A percentile compares a stretch with the other conserved stretches of the same genome.
These are phyloP conservation scores for Dendryphion nanum DNA, from an alignment of 2,329 filamentous ascomycete genomes.

Conservation along the genomic window DNA sequence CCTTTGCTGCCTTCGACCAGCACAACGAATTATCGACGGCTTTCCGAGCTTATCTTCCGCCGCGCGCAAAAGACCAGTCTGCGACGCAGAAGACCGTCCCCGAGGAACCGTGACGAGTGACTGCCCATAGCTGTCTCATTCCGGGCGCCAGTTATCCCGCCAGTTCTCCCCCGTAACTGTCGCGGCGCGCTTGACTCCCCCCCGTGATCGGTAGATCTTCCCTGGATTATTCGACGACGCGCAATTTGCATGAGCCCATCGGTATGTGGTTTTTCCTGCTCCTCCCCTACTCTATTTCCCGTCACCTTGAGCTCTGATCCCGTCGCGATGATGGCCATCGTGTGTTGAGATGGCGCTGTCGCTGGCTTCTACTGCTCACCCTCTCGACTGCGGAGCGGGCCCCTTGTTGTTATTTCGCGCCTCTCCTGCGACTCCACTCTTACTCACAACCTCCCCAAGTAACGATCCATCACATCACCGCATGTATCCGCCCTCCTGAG, in stretches of 20 bases:
- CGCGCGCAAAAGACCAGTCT: constrained; percentile 1
- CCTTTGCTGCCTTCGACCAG: constrained; percentile 6
- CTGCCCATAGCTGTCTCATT: constrained; percentile 16
- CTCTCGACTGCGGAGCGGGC: constrained; percentile 3
- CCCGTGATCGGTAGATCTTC: constrained; percentile 35
- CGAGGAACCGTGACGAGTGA: constrained; percentile 21
- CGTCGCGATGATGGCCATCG: constrained; percentile 11
- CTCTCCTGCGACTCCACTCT: constrained; percentile 9
- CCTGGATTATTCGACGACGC: constrained; percentile 37
- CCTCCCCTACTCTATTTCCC: constrained; percentile 3
- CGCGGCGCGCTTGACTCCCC: constrained; percentile 15
- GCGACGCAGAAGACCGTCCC: constrained; percentile 25
- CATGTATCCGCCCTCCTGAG: constrained; percentile 25
- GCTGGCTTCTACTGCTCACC: constrained; percentile 5
- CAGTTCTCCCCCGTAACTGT: constrained; percentile 15
- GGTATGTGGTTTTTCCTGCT: constrained; percentile 30
- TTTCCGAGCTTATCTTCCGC: constrained; percentile 39
- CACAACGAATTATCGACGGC: constrained; percentile 22
- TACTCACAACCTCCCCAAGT: constrained; percentile 7
- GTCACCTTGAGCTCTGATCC: constrained; percentile 5
- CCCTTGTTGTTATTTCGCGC: constrained; percentile 23
- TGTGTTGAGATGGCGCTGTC: constrained; percentile 12
- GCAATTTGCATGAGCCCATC: constrained; percentile 37
- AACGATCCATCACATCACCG: constrained; percentile 19
- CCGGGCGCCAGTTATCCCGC: constrained; percentile 33